Conservation (phyloP, 2,329 filamentous ascomycete species). For the Hawksworthiomyces lignivorus region DNA sequence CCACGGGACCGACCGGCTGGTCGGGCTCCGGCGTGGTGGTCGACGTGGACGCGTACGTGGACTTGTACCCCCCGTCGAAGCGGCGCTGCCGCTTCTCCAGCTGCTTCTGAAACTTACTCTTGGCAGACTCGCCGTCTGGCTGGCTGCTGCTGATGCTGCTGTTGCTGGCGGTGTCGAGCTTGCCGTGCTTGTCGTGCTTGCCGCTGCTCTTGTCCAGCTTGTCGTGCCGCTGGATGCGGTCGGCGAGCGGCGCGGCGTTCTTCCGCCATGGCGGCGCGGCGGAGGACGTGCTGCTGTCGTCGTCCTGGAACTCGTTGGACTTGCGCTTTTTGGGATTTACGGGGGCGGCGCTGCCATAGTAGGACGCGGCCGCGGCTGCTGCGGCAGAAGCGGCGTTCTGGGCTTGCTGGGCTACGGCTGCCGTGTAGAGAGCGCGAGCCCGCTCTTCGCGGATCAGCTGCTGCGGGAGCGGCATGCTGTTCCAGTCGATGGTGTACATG, state of each 20-base stretch:
- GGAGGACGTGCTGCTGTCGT: conserved; percentile 29
- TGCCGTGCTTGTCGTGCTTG: neutral
- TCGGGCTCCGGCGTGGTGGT: conserved; percentile 29
- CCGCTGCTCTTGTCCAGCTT: conserved; percentile 23
- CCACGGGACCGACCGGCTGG: conserved; percentile 61
- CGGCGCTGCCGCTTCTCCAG: conserved; percentile 85
- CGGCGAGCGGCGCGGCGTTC: conserved; percentile 52
- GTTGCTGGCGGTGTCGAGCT: neutral
- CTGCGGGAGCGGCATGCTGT: conserved; percentile 74
- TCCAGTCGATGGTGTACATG: conserved; percentile 74
- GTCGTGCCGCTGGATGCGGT: conserved; percentile 58
- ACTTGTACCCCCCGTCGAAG: conserved; percentile 63
- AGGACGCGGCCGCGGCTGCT: neutral
- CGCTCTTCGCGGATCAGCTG: conserved; percentile 69
- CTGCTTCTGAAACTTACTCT: conserved; percentile 83
- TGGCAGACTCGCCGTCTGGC: conserved; percentile 33
- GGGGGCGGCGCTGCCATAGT: conserved; percentile 2
- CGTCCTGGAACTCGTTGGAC: conserved; percentile 55
- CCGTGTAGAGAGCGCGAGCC: conserved; percentile 18
- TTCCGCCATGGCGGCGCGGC: conserved; percentile 68
- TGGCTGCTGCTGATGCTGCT: conserved; percentile 14
- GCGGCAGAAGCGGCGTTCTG: conserved; percentile 8
- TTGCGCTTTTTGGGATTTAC: conserved; percentile 68
- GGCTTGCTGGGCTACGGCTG: conserved; percentile 6
- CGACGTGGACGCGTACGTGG: conserved; percentile 28